phyloP scores from a whole-genome alignment of 116 monocot species.

The Papilionanthe hybrid region DNA sequence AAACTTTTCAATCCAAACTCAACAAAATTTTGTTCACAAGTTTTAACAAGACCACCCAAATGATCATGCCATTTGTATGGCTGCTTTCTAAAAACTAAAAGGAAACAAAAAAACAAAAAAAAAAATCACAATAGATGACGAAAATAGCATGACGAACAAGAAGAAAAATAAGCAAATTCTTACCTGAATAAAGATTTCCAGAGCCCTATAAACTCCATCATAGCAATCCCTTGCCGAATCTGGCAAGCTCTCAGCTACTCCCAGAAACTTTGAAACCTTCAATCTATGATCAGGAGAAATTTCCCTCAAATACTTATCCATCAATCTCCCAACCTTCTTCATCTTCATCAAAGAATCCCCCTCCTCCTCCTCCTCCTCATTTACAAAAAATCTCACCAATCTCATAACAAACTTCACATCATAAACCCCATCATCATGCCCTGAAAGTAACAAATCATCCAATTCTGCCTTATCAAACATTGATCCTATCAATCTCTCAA shows the following conservation, averaged over 20 bases:
- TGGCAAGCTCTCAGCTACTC: slow-evolving; percentile 60
- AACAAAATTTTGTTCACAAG: too few species aligned
- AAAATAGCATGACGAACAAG: too few species aligned
- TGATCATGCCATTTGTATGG: too few species aligned
- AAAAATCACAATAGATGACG: too few species aligned
- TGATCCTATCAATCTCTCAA: slow-evolving; percentile 71
- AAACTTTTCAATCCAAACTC: too few species aligned
- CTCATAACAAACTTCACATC: slow-evolving; percentile 85
- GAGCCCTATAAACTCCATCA: slow-evolving; percentile 84
- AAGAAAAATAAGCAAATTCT: background rate
- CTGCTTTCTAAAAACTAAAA: too few species aligned
- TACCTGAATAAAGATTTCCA: slow-evolving; percentile 86
- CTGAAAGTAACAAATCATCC: slow-evolving; percentile 73
- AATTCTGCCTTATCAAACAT: slow-evolving; percentile 64
- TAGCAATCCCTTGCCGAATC: slow-evolving; percentile 76
- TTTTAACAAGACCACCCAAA: too few species aligned
- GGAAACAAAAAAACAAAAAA: too few species aligned
- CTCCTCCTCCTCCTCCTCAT: slow-evolving; percentile 12
- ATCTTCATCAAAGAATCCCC: slow-evolving; percentile 32
- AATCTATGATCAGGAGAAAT: slow-evolving; percentile 83
- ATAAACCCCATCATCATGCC: slow-evolving; percentile 45
- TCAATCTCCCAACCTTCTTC: slow-evolving; percentile 74
- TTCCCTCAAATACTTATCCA: slow-evolving; percentile 81
- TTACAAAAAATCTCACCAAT: slow-evolving; percentile 70
- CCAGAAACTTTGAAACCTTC: slow-evolving; percentile 68